Conservation (phyloP, 2,329 filamentous ascomycete genomes). For the Trichoderma sp. region DNA sequence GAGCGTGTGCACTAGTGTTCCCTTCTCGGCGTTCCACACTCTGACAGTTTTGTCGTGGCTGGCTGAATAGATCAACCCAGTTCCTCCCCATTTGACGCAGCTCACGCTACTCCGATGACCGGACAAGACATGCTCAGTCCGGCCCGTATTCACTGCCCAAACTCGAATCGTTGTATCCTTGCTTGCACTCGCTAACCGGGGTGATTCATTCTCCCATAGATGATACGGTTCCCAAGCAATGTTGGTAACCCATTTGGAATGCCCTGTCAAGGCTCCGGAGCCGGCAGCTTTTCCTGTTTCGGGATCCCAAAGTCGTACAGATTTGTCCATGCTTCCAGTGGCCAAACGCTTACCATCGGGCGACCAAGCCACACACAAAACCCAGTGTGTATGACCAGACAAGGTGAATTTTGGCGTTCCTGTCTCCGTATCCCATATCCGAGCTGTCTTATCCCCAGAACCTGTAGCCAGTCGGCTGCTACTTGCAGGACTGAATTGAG, state of each 20-base stretch:
- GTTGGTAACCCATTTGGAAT: conserved; percentile 85
- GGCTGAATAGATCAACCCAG: conserved; percentile 76
- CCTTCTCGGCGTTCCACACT: conserved; percentile 81
- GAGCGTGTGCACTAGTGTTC: conserved; percentile 77
- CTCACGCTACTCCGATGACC: conserved; percentile 89
- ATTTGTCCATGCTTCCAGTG: conserved; percentile 91
- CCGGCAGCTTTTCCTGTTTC: conserved; percentile 75
- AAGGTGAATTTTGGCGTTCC: conserved; percentile 85
- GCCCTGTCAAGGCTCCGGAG: conserved; percentile 68
- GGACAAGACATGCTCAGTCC: conserved; percentile 77
- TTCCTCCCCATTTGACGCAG: conserved; percentile 94
- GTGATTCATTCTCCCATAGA: conserved; percentile 70
- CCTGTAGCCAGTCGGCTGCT: conserved; percentile 82
- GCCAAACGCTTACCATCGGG: conserved; percentile 80
- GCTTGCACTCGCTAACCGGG: conserved; percentile 80
- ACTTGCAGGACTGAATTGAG: conserved; percentile 79
- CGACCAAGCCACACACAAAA: conserved; percentile 83
- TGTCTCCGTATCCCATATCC: conserved; percentile 94
- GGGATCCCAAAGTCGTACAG: conserved; percentile 86
- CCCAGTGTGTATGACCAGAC: conserved; percentile 87
- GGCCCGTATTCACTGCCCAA: conserved; percentile 79
- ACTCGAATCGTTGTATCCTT: conserved; percentile 88
- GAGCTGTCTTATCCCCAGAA: conserved; percentile 85
- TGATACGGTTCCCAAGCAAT: conserved; percentile 95
- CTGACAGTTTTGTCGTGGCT: conserved; percentile 93